Base-by-base conservation (phyloP, 768 basidiomycete species). In the Tulasnella sp. region DNA sequence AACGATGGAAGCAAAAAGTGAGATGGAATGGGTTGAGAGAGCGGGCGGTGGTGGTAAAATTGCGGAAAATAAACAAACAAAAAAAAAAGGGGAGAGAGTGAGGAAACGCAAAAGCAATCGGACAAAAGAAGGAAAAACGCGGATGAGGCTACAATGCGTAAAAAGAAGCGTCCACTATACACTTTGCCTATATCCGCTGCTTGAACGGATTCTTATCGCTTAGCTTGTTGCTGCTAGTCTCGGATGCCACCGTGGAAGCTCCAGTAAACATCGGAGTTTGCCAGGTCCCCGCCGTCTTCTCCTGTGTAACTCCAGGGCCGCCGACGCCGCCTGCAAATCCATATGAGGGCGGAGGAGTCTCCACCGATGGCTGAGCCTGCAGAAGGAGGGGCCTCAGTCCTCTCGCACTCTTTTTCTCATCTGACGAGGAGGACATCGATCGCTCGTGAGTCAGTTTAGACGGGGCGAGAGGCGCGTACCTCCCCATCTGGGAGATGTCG, bases 171-270 rank as follows among this genome's bases (percentile, higher is more conserved):
- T 31, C 29, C 29, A 34, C 31, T 34, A 34, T 64, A 64, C 58
- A 64, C 58, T 39, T 25, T 4, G 68, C 36, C 15, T 38, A 67
- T 64, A 76, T 70, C 22, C 49, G 67, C 14, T 68, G 25, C 31
- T 67, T 76, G 52, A 76, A 76, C 36, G 75, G 75, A 76, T 76
- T 76, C 67, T 76, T 76, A 67, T 76, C 67, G 34, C 68, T 38
- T 1, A 76, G 37, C 36, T 40, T 74, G 38, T 39, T 72, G n/a
- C 36, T 42, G 36, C 37, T 38, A 42, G 73, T 17, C 52, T 38
- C 39, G 29, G 52, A 54, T 25, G 49, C n/a, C 52, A 42, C 73
- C 37, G 45, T 67, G 36, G 73, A 74, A 49, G 34, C 8, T 6
- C 73, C 73, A 11, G 73, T 74, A 31, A 58, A 36, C 37, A 67